These are phyloP conservation scores for Fusarium sp. DNA, from an alignment of 2,329 filamentous ascomycete species.

Conservation along the genomic window DNA sequence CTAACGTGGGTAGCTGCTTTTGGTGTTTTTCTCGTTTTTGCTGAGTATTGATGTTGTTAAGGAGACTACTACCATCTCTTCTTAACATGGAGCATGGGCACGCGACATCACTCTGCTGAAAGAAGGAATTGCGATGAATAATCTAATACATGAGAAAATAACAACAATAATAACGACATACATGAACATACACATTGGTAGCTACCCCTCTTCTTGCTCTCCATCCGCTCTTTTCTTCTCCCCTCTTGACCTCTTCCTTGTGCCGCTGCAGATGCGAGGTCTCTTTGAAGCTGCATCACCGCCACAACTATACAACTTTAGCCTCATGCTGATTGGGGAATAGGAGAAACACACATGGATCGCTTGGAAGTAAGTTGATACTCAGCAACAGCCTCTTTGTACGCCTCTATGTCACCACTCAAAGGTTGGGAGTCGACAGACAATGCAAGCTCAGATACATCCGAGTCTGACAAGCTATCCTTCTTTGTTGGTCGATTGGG, in stretches of 20 bases:
- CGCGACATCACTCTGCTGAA: background rate
- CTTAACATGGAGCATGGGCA: background rate
- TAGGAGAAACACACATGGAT: background rate
- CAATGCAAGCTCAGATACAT: conserved; percentile 18
- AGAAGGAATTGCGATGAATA: background rate
- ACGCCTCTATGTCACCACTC: background rate
- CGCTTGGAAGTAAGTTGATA: background rate
- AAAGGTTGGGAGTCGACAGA: background rate
- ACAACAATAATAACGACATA: background rate
- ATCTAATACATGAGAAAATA: background rate
- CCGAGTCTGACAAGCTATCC: background rate
- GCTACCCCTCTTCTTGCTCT: background rate
- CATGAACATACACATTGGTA: background rate
- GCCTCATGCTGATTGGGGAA: background rate
- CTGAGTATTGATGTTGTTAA: conserved; percentile 40
- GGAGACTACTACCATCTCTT: background rate
- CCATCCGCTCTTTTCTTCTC: background rate
- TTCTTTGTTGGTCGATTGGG: fast-evolving
- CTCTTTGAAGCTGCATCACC: background rate
- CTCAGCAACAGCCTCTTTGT: background rate
- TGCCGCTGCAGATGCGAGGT: background rate
- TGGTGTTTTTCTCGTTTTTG: conserved; percentile 43
- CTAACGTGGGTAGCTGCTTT: conserved; percentile 36
- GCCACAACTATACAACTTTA: background rate
- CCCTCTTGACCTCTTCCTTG: background rate